Percentiles rank a stretch among this genome's conserved stretches.
Conservation (phyloP, 139 green algal species). For the Micromonas pusilla region DNA sequence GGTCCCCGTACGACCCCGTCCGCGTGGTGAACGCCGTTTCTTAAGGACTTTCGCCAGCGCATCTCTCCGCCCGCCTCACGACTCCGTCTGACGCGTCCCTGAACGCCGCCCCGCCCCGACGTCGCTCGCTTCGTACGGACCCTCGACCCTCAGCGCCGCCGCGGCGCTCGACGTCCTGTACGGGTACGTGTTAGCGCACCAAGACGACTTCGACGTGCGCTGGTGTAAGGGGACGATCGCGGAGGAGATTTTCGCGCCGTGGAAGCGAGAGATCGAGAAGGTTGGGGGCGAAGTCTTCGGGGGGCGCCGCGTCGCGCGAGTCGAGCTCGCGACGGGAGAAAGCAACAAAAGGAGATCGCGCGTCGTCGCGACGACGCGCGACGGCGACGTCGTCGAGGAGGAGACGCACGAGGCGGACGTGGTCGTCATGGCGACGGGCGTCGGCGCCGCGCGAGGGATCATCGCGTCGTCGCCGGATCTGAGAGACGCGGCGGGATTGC, state of each 20-base stretch:
- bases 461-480: neutral
- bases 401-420: neutral
- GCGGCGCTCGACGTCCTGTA: conserved; percentile 35
- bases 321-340: no score
- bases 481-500: neutral
- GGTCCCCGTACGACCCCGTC: no score
- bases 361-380: neutral
- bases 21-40: no score
- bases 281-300: neutral
- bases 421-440: neutral
- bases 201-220: conserved; percentile 41
- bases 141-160: conserved; percentile 28
- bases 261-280: neutral
- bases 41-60: no score
- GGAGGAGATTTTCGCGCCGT: conserved; percentile 16
- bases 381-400: neutral
- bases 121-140: no score
- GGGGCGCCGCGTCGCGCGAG: neutral
- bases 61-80: no score
- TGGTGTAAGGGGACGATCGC: conserved; percentile 26
- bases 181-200: conserved; percentile 39
- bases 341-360: neutral
- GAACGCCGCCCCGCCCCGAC: no score
- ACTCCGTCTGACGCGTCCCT: no score
- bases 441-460: neutral